Base-by-base conservation (phyloP, 345 rosid genomes). In the Geranium brycei region DNA sequence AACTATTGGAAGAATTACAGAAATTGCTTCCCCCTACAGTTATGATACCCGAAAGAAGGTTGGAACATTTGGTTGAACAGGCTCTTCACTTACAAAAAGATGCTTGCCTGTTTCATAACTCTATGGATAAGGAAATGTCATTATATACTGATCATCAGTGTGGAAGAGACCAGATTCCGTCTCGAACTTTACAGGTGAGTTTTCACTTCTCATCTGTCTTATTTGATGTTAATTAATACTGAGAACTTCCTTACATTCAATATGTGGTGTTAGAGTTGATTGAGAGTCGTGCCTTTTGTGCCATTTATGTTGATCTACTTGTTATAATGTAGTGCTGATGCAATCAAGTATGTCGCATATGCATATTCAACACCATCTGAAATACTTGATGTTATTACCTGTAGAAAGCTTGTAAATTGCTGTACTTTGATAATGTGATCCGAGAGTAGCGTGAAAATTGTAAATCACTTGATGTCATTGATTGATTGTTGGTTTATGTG, bases 21-120 rank as follows among this genome's bases (percentile, higher is more conserved):
- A 76, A 76, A 59, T 70, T 85, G 68, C 72, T 85, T 61, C 85
- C 87, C 17, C 78, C 91, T 17, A 68, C 80, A 0, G 64, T 85
- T 56, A 71, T 82, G 80, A 62, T 83, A 59, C 87, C 87, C 3
- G 87, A 83, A 68, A 73, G 76, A 73, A 77, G 91, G 78, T 76
- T 85, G 72, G 87, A 85, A 71, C 84, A 81, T 69, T 71, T 85
- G 64, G 79, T 85, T 63, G 91, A 85, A 61, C 83, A 85, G 80
- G 91, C 86, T 23, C 87, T 85, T 73, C 68, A 62, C 40, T 71
- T 81, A 76, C 91, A 81, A 66, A 69, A 74, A 64, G 82, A 76
- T 69, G 76, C 81, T 62, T 85, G 91, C 71, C 13, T 73, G 59
- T 81, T 79, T 75, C 91, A 85, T 77, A 82, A 85, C 66, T 76